Evolutionary conservation across 129 eudicot genomes (phyloP).

Genomic region (Tagetes patula): DNA sequence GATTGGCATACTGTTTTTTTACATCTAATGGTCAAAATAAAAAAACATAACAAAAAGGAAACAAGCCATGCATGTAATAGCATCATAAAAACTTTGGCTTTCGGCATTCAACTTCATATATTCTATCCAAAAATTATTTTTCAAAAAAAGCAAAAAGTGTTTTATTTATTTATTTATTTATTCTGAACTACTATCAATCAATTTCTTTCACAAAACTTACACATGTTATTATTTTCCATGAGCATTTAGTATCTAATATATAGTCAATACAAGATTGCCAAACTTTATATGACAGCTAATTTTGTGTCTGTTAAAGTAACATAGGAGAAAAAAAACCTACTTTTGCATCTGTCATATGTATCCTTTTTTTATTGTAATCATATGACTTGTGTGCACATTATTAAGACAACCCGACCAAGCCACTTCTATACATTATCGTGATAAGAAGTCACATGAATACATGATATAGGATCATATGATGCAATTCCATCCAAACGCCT

Average conservation of each 20-base stretch:
- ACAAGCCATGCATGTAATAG: neutral
- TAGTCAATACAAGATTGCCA: neutral
- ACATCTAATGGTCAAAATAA: no score
- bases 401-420: neutral
- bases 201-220: neutral
- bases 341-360: neutral
- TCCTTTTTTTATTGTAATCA: neutral
- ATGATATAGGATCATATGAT: conserved; percentile 3
- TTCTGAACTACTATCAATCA: neutral
- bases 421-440: neutral
- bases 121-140: neutral
- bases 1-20: no score
- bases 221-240: neutral
- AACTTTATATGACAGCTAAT: neutral
- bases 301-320: neutral
- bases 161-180: neutral
- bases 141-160: neutral
- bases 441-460: neutral
- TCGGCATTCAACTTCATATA: neutral
- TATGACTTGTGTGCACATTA: neutral
- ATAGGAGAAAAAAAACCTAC: neutral
- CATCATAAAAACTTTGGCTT: neutral
- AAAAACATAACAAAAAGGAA: neutral
- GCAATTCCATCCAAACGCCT: neutral
- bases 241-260: neutral